Evolutionary conservation across 495 filamentous ascomycete species (phyloP), one percentile per base, ranked within the genome.

Genomic region (Choiromyces venosus): DNA sequence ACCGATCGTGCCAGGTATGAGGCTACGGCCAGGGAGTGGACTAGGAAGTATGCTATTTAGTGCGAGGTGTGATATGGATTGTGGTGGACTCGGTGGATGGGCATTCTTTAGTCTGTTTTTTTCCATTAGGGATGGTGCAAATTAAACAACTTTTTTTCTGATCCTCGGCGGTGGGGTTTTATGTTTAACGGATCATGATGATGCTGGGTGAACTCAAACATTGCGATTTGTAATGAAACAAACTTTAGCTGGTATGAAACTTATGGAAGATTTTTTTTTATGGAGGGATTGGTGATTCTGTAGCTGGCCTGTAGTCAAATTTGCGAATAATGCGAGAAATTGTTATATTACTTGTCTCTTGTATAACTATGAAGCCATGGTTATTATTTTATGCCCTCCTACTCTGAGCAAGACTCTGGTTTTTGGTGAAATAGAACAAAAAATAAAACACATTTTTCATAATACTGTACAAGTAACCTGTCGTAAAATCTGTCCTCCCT

Each of bases 11-110:
- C 91, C 72, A 88, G 93, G 81, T 99, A 99, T 84, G 96, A 99
- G 86, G 91, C 93, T 71, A 97, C 94, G 74, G 95, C 95, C 72
- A 89, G 95, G 81, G 95, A 99, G 84, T 98, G 96, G 95, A 99
- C 95, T 72, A 89, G 94, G 83, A 99, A 98, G 87, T 98, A 98
- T 84, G 96, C 95, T 79, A 94, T 97, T 82, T 93, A 88, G 74
- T 69, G 25, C 66, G 35, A 33, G 37, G 21, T 38, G 44, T 71
- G 72, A 65, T 73, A 65, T 64, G 68, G 38, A 37, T 38, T 46
- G 39, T 66, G 38, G 74, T 12, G 52, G 70, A 38, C 56, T 38
- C 25, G 61, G 61, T 71, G 75, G 52, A 29, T 29, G 52, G 52
- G 52, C 52, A 33, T 61, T 61, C 52, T 61, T 33, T 61, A 61